Percentiles rank a stretch among this genome's conserved stretches.
Evolutionary conservation across 768 basidiomycete species (phyloP).

Genomic region (Trametes coccinea): DNA sequence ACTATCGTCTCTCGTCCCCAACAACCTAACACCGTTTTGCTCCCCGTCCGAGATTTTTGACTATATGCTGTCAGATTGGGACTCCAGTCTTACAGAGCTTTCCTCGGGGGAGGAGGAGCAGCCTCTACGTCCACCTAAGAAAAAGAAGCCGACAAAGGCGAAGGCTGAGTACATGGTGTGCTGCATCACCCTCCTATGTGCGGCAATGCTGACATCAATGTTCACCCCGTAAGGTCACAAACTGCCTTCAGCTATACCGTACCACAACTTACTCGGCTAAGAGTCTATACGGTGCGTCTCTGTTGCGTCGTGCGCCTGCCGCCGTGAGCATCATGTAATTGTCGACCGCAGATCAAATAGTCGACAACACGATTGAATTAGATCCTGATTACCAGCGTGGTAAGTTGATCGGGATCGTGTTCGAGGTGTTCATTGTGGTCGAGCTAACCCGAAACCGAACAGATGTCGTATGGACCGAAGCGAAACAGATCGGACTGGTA

Average conservation of each 20-base stretch:
- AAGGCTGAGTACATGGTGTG: constrained; percentile 32
- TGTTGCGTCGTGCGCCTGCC: neutral
- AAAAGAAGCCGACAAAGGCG: constrained; percentile 30
- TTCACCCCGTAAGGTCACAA: constrained; percentile 21
- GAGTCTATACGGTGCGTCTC: constrained; percentile 43
- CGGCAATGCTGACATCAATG: neutral
- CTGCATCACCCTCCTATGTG: constrained; percentile 14
- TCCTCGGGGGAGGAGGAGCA: constrained; percentile 43
- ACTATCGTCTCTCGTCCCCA: neutral
- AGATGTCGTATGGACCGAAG: constrained; percentile 68
- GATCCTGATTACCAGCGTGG: constrained; percentile 71
- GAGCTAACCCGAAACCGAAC: neutral
- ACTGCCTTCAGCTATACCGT: constrained; percentile 40
- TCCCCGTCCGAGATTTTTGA: neutral
- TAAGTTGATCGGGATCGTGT: constrained; percentile 24
- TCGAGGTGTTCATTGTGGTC: neutral
- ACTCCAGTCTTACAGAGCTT: constrained; percentile 51
- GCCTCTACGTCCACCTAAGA: constrained; percentile 28
- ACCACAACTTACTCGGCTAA: constrained; percentile 44
- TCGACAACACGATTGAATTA: constrained; percentile 49
- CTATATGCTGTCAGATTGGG: constrained; percentile 36
- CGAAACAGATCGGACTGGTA: constrained; percentile 60
- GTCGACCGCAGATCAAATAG: constrained; percentile 45
- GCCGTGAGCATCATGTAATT: neutral
- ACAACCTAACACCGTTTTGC: neutral